A percentile compares a stretch with the other conserved stretches of the same genome.
These are phyloP conservation scores for Sphaceloma murrayae DNA, from an alignment of 2,329 filamentous ascomycete genomes.

Conservation along the genomic window DNA sequence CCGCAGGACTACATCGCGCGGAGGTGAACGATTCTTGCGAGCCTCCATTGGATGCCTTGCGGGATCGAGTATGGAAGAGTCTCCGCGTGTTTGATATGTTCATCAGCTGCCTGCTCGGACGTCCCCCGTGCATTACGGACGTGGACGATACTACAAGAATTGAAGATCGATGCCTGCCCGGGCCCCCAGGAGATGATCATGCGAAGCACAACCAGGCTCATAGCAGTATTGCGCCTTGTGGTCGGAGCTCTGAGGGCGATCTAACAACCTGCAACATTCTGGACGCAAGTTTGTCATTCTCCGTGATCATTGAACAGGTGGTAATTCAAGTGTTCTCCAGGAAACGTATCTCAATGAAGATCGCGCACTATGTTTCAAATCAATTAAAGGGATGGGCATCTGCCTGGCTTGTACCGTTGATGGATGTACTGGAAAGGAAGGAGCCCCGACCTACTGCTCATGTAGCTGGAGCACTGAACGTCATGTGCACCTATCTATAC, in stretches of 20 bases:
- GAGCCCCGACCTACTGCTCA: slow-evolving; percentile 21
- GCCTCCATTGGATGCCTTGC: slow-evolving; percentile 27
- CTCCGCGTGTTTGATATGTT: slow-evolving; percentile 44
- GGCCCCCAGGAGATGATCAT: no score
- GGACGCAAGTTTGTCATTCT: slow-evolving; percentile 37
- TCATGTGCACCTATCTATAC: slow-evolving; percentile 45
- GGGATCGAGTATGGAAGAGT: slow-evolving; percentile 45
- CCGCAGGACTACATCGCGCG: slow-evolving; percentile 44
- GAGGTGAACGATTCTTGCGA: slow-evolving; percentile 45
- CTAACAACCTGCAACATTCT: no score
- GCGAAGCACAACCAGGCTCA: slow-evolving; percentile 18
- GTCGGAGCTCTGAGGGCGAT: no score
- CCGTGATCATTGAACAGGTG: slow-evolving; percentile 40
- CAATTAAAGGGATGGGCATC: slow-evolving; percentile 35
- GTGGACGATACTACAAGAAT: slow-evolving; percentile 41
- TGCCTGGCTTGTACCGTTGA: slow-evolving; percentile 28
- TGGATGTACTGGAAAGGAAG: slow-evolving; percentile 20
- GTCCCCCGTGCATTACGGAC: slow-evolving; percentile 44
- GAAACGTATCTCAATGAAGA: slow-evolving; percentile 33
- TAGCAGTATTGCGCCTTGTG: slow-evolving; percentile 25
- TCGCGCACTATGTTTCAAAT: slow-evolving; percentile 32
- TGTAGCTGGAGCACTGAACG: slow-evolving; percentile 39
- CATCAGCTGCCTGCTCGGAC: slow-evolving; percentile 42
- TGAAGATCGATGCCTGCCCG: no score
- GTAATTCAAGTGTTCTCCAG: slow-evolving; percentile 39